Base-by-base conservation (phyloP, 2,329 filamentous ascomycete genomes). In the Ilyonectria mors-panacis region DNA sequence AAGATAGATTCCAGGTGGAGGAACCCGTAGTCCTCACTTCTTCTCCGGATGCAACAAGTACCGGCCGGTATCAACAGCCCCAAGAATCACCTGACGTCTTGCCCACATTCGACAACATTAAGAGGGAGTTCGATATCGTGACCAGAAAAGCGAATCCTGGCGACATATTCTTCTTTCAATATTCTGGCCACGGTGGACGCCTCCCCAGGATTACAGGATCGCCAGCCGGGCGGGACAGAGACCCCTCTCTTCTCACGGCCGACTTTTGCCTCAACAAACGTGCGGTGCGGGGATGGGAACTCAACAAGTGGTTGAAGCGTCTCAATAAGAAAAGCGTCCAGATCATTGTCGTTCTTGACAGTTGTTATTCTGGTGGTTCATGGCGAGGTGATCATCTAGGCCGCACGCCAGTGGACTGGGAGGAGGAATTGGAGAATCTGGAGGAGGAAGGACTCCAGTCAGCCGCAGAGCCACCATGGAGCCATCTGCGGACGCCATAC, bases 151-250 rank as follows among this genome's bases (percentile, higher is more conserved):
- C 47, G 6, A 28, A 47, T 10, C 35, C 44, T 5, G 65, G 61
- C 4, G 65, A 67, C n/a, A 33, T 67, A 6, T 65, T 67, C 51
- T 67, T 60, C 37, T 67, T 67, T 8, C 61, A 67, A 37, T 67
- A 61, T 42, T 67, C 61, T 8, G 65, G 65, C 39, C 61, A 67
- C 19, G 61, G 61, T 13, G 56, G 23, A 37, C 39, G 15, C 26
- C 51, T 67, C 2, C 21, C 47, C 21, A 45, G 35, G 12, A 57
- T 23, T 15, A 4, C 15, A 2, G 23, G 42, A 5, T 48, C 61
- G 23, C 51, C 61, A 10, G 45, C 10, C 7, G 51, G 30, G 26
- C 51, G 45, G 17, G 23, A 35, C 10, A 39, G 23, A 44, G 65
- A 67, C 15, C 65, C 61, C 0, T 67, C 65, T 9, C 58, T 67